phyloP scores from a whole-genome alignment of 192 early-diverging fungal species.

The Ambispora gerdemannii region DNA sequence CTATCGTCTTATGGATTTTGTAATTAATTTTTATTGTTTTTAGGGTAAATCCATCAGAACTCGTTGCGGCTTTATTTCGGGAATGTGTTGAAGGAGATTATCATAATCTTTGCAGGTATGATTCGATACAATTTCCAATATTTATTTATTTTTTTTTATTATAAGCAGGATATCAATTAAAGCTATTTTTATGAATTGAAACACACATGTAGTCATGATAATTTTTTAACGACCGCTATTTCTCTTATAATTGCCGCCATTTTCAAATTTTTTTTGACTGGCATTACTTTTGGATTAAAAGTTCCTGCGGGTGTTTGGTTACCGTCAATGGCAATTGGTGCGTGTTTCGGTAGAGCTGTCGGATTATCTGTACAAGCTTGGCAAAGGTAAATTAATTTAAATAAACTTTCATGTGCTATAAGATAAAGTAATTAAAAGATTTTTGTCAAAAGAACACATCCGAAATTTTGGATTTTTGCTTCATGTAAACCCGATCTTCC shows the following conservation, averaged over 20 bases:
- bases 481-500: constrained; percentile 73
- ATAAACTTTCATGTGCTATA: no score
- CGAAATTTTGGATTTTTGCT: constrained; percentile 60
- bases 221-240: constrained; percentile 42
- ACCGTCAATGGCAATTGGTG: constrained; percentile 87
- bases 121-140: no score
- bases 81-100: constrained; percentile 71
- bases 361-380: constrained; percentile 80
- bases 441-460: constrained; percentile 49
- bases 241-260: constrained; percentile 59
- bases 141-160: no score
- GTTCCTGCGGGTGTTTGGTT: constrained; percentile 83
- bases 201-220: constrained; percentile 42
- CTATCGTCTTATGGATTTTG: no score
- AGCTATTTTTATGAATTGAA: no score
- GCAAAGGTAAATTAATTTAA: constrained; percentile 53
- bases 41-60: constrained; percentile 79
- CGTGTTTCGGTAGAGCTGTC: constrained; percentile 86
- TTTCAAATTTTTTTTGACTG: constrained; percentile 62
- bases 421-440: no score
- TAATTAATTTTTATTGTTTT: no score
- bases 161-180: no score
- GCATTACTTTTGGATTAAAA: constrained; percentile 68
- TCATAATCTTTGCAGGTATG: constrained; percentile 57
- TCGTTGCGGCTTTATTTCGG: constrained; percentile 84